phyloP scores from a whole-genome alignment of 306 rosid genomes.

The Vicia villosa region DNA sequence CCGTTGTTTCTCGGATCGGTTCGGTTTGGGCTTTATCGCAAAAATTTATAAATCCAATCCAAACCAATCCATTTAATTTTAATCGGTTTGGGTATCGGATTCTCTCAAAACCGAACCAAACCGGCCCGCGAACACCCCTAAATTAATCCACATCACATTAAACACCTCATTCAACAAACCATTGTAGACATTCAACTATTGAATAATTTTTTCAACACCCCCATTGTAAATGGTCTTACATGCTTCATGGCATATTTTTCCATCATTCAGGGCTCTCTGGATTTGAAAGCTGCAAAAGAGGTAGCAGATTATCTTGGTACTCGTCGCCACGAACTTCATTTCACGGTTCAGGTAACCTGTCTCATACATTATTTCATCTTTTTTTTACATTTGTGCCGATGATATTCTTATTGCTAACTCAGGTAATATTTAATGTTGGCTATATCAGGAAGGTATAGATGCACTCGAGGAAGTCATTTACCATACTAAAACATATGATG shows the following conservation, averaged over 20 bases:
- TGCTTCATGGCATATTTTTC: constrained; percentile 36
- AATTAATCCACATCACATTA: too few species aligned
- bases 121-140: too few species aligned
- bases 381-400: constrained; percentile 22
- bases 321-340: constrained; percentile 82
- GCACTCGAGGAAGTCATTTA: constrained; percentile 97
- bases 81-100: too few species aligned
- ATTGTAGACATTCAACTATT: too few species aligned
- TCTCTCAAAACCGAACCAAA: too few species aligned
- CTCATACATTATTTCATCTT: constrained; percentile 7
- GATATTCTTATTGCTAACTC: constrained; percentile 6
- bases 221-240: too few species aligned
- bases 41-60: too few species aligned
- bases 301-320: constrained; percentile 96
- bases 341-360: constrained; percentile 87
- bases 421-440: constrained; percentile 28
- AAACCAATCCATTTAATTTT: too few species aligned
- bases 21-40: too few species aligned
- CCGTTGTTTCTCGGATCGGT: too few species aligned
- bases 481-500: constrained; percentile 96
- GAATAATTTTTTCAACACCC: too few species aligned
- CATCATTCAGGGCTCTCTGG: constrained; percentile 83
- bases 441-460: constrained; percentile 92
- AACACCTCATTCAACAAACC: too few species aligned
- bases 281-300: constrained; percentile 91